phyloP scores from a whole-genome alignment of 140 eudicot genomes.

The Stevia rebaudiana region DNA sequence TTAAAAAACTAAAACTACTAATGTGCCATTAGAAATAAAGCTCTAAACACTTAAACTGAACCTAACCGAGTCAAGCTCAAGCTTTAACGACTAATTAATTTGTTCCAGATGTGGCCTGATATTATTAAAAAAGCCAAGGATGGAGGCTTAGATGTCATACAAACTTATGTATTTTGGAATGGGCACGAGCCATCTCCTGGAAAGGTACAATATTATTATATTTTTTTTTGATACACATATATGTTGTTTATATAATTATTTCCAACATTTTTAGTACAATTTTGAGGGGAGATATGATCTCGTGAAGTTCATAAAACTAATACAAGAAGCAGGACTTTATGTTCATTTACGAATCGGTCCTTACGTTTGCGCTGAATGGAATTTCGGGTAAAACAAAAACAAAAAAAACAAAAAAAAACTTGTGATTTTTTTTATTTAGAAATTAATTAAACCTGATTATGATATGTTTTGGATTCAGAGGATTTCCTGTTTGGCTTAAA shows the following conservation, averaged over 20 bases:
- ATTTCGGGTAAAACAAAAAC: slow-evolving; percentile 50
- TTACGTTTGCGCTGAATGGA: slow-evolving; percentile 93
- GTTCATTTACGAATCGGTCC: slow-evolving; percentile 81
- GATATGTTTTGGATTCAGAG: slow-evolving; percentile 55
- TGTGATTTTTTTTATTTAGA: slow-evolving; percentile 14
- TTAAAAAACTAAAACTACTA: too few species aligned
- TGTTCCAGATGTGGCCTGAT: slow-evolving; percentile 89
- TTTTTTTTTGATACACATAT: neutral
- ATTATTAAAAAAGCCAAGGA: slow-evolving; percentile 87
- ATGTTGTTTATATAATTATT: neutral
- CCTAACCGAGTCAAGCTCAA: too few species aligned
- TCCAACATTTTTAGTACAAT: slow-evolving; percentile 46
- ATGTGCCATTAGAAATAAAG: too few species aligned
- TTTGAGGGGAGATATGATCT: slow-evolving; percentile 86
- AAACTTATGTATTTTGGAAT: slow-evolving; percentile 97
- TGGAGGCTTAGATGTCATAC: slow-evolving; percentile 93
- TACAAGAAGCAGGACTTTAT: slow-evolving; percentile 80
- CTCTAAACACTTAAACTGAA: too few species aligned
- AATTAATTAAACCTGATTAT: slow-evolving; percentile 8
- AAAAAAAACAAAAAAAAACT: too few species aligned
- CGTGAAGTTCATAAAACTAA: slow-evolving; percentile 59
- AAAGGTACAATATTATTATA: slow-evolving; percentile 35
- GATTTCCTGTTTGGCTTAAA: slow-evolving; percentile 95
- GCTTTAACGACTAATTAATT: too few species aligned
- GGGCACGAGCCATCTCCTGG: slow-evolving; percentile 98